A percentile compares a stretch with the other conserved stretches of the same genome.
These are phyloP conservation scores for Termitomyces sp. DNA, from an alignment of 768 basidiomycete genomes.

Conservation along the genomic window DNA sequence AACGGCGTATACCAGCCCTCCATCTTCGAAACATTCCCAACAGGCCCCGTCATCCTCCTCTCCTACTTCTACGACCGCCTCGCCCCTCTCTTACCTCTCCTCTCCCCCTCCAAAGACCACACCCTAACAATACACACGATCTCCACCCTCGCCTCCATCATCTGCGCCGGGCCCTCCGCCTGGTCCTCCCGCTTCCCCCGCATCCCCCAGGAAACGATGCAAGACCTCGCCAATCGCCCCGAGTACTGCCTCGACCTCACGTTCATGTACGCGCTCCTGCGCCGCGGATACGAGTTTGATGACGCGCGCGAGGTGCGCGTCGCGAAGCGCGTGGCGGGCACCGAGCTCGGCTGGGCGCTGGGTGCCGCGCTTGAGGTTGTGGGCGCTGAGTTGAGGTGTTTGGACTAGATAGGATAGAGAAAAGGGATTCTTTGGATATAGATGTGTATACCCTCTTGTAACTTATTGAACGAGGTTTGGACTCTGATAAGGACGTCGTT, in stretches of 20 bases:
- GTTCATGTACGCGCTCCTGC: slow-evolving; percentile 86
- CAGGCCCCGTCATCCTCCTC: slow-evolving; percentile 82
- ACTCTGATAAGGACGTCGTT: too few species aligned
- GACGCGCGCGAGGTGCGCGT: slow-evolving; percentile 63
- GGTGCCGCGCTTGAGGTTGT: slow-evolving; percentile 81
- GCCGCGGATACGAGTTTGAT: slow-evolving; percentile 86
- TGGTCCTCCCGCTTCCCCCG: slow-evolving; percentile 49
- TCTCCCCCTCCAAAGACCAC: slow-evolving; percentile 1
- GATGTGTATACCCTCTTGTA: neutral
- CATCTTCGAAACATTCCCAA: slow-evolving; percentile 80
- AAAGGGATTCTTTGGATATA: neutral
- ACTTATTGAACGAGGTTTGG: too few species aligned
- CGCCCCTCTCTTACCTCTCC: slow-evolving; percentile 53
- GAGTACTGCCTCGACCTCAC: slow-evolving; percentile 97
- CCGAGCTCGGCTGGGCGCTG: slow-evolving; percentile 92
- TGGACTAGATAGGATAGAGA: neutral
- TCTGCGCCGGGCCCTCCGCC: slow-evolving; percentile 62
- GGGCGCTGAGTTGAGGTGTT: slow-evolving; percentile 52
- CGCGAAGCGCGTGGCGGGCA: slow-evolving; percentile 83
- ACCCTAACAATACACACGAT: slow-evolving; percentile 45
- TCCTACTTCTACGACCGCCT: slow-evolving; percentile 99
- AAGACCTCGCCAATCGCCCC: slow-evolving; percentile 74
- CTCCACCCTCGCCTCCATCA: slow-evolving; percentile 54
- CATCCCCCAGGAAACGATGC: slow-evolving; percentile 25
- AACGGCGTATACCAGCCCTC: slow-evolving; percentile 97